These are phyloP conservation scores for Fimicolochytrium jonesii DNA, from an alignment of 192 early-diverging fungal species.

Conservation along the genomic window DNA sequence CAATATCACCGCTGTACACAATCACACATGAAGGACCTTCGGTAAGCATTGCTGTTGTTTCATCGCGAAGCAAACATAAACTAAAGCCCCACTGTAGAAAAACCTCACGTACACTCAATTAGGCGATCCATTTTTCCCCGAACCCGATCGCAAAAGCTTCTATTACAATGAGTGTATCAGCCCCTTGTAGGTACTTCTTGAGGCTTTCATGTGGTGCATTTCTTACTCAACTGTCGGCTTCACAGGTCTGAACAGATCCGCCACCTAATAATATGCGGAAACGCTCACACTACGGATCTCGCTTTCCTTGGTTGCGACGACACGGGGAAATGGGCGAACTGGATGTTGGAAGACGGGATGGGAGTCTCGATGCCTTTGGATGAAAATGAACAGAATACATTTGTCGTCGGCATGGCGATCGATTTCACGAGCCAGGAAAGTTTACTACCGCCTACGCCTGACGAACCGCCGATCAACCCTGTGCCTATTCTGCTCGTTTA, in stretches of 20 bases:
- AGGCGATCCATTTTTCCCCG: slow-evolving; percentile 54
- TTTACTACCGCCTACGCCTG: slow-evolving; percentile 50
- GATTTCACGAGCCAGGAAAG: slow-evolving; percentile 64
- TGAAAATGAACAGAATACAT: slow-evolving; percentile 53
- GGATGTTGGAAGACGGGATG: slow-evolving; percentile 58
- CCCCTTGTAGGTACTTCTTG: slow-evolving; percentile 43
- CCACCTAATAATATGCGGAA: slow-evolving; percentile 2
- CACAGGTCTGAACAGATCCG: background rate
- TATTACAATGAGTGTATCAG: slow-evolving; percentile 59
- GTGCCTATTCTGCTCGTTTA: slow-evolving; percentile 69
- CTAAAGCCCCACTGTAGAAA: too few relatives aligned
- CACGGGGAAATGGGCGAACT: slow-evolving; percentile 57
- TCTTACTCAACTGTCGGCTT: background rate
- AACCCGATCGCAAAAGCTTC: slow-evolving; percentile 44
- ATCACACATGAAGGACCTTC: slow-evolving; percentile 42
- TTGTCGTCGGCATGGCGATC: slow-evolving; percentile 65
- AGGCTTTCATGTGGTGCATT: background rate
- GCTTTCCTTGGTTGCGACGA: slow-evolving; percentile 47
- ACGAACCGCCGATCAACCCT: slow-evolving; percentile 48
- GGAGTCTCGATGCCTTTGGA: slow-evolving; percentile 57
- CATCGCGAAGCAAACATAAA: too few relatives aligned
- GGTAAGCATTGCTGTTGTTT: slow-evolving; percentile 1
- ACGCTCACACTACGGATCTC: slow-evolving; percentile 19
- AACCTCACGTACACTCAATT: slow-evolving; percentile 47
- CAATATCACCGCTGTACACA: slow-evolving; percentile 34